A percentile compares a stretch with the other conserved stretches of the same genome.
phyloP scores from a whole-genome alignment of 2,329 filamentous ascomycete genomes.

The Colletotrichum lupini region DNA sequence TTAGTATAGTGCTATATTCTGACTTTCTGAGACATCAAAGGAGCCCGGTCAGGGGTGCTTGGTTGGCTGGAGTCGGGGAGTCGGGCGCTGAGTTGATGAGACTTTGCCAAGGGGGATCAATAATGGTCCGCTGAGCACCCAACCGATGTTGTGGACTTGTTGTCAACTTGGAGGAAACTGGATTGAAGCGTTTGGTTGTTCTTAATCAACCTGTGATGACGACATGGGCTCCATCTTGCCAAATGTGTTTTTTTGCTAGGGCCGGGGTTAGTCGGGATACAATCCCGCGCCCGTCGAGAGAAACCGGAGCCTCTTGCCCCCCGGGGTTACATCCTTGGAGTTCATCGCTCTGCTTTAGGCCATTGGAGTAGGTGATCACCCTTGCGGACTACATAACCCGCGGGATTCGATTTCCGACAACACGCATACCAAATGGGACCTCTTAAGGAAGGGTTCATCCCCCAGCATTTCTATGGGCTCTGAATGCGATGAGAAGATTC shows the following conservation, averaged over 20 bases:
- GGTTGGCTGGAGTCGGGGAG: neutral
- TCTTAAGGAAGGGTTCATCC: neutral
- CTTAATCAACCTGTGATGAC: neutral
- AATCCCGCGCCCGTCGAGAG: neutral
- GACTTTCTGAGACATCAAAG: conserved; percentile 14
- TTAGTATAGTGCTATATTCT: neutral
- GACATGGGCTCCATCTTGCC: neutral
- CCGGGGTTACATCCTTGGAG: neutral
- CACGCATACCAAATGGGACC: neutral
- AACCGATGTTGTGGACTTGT: neutral
- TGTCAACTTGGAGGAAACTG: neutral
- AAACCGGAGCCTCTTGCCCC: neutral
- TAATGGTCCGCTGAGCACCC: neutral
- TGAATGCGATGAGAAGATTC: neutral
- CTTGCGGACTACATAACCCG: neutral
- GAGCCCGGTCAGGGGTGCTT: neutral
- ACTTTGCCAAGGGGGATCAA: neutral
- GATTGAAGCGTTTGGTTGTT: neutral
- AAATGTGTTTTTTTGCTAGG: neutral
- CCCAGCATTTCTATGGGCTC: neutral
- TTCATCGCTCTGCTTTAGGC: neutral
- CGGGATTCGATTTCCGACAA: neutral
- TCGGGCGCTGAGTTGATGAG: neutral
- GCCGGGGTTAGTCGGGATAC: conserved; percentile 13
- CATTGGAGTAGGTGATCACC: neutral